Base-by-base conservation (phyloP, 2,329 filamentous ascomycete genomes). In the Aphanocladium album region DNA sequence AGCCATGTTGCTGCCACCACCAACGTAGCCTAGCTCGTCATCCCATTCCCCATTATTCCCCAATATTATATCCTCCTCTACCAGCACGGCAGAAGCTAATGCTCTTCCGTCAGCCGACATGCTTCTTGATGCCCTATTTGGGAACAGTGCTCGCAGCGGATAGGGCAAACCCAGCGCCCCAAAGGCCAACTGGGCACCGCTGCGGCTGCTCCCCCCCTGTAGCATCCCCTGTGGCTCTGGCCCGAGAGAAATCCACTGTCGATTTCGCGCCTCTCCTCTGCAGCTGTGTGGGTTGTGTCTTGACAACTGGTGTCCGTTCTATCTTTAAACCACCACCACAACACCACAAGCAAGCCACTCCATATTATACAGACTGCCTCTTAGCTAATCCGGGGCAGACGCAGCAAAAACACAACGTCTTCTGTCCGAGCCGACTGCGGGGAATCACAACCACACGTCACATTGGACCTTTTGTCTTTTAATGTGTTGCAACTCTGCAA, bases 81-180 rank as follows among this genome's bases (percentile, higher is more conserved):
- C 21, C 6, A 16, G n/a, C 9, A n/a, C n/a, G n/a, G n/a, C n/a
- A n/a, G 12, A 21, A 19, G n/a, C 45, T 57, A 57, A 45, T 59
- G 55, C 35, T 23, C 35, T 59, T 52, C 56, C 37, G 56, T 52
- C 47, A 45, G 37, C 56, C n/a, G 56, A 37, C 35, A 60, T 60
- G 57, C 49, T 25, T 25, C 30, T 7, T 47, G 50, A 53, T 60
- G 57, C 49, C 57, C 49, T 60, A 47, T 47, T 60, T 33, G 39
- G 57, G 57, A 60, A 60, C 49, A 46, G 37, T 54, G 57, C 49
- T 53, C 49, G 41, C 57, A 54, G 49, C 57, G 57, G 49, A 60
- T 60, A 60, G 57, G 57, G 50, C 30, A 53, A 53, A 27, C 37
- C 12, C 27, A 45, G 56, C n/a, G n/a, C n/a, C n/a, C n/a, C n/a